These are phyloP conservation scores for Aspergillus tamarii DNA, from an alignment of 2,329 filamentous ascomycete species.

Conservation along the genomic window DNA sequence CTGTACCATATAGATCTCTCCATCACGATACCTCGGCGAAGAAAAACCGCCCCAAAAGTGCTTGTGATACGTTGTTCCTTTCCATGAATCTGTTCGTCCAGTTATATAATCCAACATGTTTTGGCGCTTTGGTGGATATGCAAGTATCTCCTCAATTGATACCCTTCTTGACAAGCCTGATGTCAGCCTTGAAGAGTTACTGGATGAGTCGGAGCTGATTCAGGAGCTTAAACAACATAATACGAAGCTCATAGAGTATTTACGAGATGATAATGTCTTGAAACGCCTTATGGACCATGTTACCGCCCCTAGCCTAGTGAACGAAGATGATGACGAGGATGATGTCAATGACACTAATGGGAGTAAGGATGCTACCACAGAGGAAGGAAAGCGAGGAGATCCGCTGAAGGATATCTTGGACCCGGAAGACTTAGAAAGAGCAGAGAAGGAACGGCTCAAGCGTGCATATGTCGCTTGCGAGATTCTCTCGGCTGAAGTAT, in stretches of 20 bases:
- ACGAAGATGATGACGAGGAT: conserved; percentile 56
- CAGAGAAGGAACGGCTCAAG: conserved; percentile 87
- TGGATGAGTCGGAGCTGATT: conserved; percentile 94
- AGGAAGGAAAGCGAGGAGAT: conserved; percentile 44
- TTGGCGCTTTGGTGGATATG: conserved; percentile 99
- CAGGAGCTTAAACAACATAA: conserved; percentile 99
- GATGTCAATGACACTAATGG: conserved; percentile 40
- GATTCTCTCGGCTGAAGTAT: conserved; percentile 91
- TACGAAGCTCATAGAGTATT: conserved; percentile 93
- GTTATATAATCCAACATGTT: conserved; percentile 76
- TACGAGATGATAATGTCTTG: conserved; percentile 84
- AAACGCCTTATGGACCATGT: conserved; percentile 89
- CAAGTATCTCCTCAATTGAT: conserved; percentile 95
- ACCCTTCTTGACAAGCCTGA: conserved; percentile 94
- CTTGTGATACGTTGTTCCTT: conserved; percentile 25
- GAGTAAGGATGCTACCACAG: conserved; percentile 31
- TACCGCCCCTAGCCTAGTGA: conserved; percentile 68
- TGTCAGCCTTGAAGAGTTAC: conserved; percentile 90
- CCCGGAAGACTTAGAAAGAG: conserved; percentile 64
- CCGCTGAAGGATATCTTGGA: conserved; percentile 39
- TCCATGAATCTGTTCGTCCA: conserved; percentile 41
- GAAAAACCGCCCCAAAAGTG: conserved; percentile 23
- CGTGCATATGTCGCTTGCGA: conserved; percentile 94
- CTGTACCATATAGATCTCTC: conserved; percentile 32
- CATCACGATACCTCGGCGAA: conserved; percentile 32